Evolutionary conservation across 164 flowering plant genomes (phyloP).

Genomic region (Vitis cinerea): DNA sequence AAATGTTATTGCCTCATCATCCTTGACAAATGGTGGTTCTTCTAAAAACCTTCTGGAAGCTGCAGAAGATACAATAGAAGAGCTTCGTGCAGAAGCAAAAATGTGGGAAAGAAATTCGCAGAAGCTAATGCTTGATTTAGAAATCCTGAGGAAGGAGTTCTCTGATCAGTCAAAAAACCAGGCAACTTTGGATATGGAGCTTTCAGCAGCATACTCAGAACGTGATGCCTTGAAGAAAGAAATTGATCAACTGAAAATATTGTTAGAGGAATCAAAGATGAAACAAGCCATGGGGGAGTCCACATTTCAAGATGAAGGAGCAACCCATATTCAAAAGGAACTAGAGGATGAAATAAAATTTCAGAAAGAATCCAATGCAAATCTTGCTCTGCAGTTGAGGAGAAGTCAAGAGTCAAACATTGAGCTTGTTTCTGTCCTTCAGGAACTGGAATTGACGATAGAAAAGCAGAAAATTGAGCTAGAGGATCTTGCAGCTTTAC

Average conservation of each 20-base stretch:
- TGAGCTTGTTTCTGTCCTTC: conserved; percentile 82
- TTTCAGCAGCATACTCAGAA: conserved; percentile 60
- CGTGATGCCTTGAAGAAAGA: conserved; percentile 63
- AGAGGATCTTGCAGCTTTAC: conserved; percentile 42
- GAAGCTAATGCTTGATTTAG: conserved; percentile 69
- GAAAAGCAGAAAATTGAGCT: conserved; percentile 73
- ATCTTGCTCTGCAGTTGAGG: conserved; percentile 55
- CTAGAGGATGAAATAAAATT: conserved; percentile 59
- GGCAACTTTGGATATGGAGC: conserved; percentile 53
- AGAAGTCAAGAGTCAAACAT: conserved; percentile 82
- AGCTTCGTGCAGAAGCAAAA: conserved; percentile 66
- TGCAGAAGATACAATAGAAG: conserved; percentile 65
- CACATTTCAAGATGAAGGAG: conserved; percentile 26
- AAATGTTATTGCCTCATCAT: conserved; percentile 25
- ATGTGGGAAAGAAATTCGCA: conserved; percentile 87
- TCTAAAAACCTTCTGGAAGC: conserved; percentile 60
- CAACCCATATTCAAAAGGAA: conserved; percentile 37
- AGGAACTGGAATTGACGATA: conserved; percentile 73
- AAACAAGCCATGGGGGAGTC: conserved; percentile 32
- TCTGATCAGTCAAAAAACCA: conserved; percentile 56
- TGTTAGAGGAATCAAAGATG: conserved; percentile 34
- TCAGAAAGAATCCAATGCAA: conserved; percentile 57
- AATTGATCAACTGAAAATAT: conserved; percentile 40
- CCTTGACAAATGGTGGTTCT: conserved; percentile 35
- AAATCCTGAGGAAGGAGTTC: conserved; percentile 49